These are phyloP conservation scores for Tulasnella sp. DNA, from an alignment of 768 basidiomycete genomes.

Conservation along the genomic window DNA sequence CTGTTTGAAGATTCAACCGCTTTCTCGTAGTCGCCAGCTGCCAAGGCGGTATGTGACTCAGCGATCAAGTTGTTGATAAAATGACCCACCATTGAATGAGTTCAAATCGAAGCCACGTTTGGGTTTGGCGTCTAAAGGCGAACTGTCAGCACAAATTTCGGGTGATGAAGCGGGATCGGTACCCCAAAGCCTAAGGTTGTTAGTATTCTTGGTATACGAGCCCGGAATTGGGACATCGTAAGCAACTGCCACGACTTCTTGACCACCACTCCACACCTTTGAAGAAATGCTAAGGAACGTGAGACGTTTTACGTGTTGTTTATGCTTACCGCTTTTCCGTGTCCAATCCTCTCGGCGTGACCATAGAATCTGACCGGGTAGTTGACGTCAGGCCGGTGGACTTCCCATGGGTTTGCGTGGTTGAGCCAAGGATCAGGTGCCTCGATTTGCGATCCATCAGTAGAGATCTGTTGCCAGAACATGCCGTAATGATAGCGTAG, in stretches of 20 bases:
- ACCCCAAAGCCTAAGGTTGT: constrained; percentile 60
- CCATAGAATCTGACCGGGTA: constrained; percentile 89
- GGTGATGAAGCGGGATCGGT: constrained; percentile 38
- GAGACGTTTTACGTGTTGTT: neutral
- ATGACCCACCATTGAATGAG: constrained; percentile 71
- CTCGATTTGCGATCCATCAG: constrained; percentile 67
- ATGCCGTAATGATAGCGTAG: constrained; percentile 80
- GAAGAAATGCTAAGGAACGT: constrained; percentile 13
- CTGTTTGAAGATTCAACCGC: constrained; percentile 81
- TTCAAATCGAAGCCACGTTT: constrained; percentile 88
- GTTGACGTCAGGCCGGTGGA: constrained; percentile 70
- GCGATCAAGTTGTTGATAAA: neutral
- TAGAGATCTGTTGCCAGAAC: constrained; percentile 85
- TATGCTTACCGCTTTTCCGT: constrained; percentile 25
- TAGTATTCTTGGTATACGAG: constrained; percentile 69
- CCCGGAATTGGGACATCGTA: constrained; percentile 92
- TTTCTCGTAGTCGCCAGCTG: constrained; percentile 85
- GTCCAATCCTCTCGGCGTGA: constrained; percentile 50
- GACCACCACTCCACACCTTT: constrained; percentile 53
- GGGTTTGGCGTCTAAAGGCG: constrained; percentile 37
- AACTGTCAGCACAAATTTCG: neutral
- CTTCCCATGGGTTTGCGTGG: constrained; percentile 69
- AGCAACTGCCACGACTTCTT: constrained; percentile 86
- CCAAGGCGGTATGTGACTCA: neutral
- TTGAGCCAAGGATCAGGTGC: constrained; percentile 86